Evolutionary conservation across 176 grass and related monocot species (phyloP).

Genomic region (Ananas comosus): DNA sequence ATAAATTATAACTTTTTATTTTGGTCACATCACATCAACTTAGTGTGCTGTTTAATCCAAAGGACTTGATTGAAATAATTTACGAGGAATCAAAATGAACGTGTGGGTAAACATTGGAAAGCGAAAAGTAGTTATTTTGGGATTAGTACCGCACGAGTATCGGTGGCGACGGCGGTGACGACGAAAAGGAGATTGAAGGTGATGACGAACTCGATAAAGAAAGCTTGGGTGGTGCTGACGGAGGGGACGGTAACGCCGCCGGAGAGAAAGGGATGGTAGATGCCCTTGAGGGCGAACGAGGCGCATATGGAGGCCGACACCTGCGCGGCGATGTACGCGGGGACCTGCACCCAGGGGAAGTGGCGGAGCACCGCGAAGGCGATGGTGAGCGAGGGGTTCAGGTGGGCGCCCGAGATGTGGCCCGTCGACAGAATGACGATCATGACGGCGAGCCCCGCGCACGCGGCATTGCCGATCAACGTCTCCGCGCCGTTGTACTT

Average conservation of each 20-base stretch:
- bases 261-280: slow-evolving; percentile 94
- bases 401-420: slow-evolving; percentile 91
- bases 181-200: slow-evolving; percentile 95
- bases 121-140: too few species aligned
- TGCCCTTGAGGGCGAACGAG: slow-evolving; percentile 79
- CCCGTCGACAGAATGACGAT: slow-evolving; percentile 90
- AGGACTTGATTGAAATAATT: too few species aligned
- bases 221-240: slow-evolving; percentile 73
- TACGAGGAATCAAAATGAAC: neutral
- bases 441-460: slow-evolving; percentile 73
- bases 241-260: slow-evolving; percentile 90
- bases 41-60: too few species aligned
- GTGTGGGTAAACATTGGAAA: neutral
- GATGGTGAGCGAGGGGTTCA: slow-evolving; percentile 91
- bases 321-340: slow-evolving; percentile 69
- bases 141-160: slow-evolving; percentile 51
- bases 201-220: slow-evolving; percentile 98
- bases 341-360: slow-evolving; percentile 93
- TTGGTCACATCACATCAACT: too few species aligned
- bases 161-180: slow-evolving; percentile 95
- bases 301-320: slow-evolving; percentile 84
- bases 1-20: too few species aligned
- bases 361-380: slow-evolving; percentile 85
- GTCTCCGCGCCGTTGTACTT: slow-evolving; percentile 84
- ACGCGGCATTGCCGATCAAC: slow-evolving; percentile 81